Base-by-base conservation (phyloP, 345 rosid genomes). In the Salix brachista region DNA sequence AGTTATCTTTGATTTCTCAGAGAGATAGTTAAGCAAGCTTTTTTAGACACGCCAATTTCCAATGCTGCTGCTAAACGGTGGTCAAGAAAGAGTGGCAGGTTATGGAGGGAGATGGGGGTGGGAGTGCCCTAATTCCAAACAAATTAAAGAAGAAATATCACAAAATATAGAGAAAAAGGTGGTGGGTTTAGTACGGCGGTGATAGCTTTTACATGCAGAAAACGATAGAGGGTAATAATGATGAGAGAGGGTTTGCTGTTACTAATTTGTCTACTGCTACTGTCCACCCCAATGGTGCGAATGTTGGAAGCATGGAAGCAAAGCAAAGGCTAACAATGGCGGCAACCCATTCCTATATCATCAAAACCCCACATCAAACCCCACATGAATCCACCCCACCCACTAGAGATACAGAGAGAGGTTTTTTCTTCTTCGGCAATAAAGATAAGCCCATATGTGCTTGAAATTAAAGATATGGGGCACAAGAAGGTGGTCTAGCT, bases 271-370 rank as follows among this genome's bases (percentile, higher is more conserved):
- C 89, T 76, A 74, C 73, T 86, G 60, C 71, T 23, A 9, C 8
- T 23, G 11, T 26, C 8, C 19, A n/a, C 62, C 62, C 8, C 42
- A 67, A 68, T 73, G 90, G 86, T 87, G 88, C 88, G 92, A 89
- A 87, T 92, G 94, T 92, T 89, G 90, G 92, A 88, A 88, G 87
- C 89, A 92, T 87, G 92, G 97, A 92, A 86, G 92, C 97, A 90
- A 80, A 77, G 77, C 82, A 83, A 73, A 84, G 84, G 90, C 81
- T 80, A 75, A 79, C 82, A 87, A 82, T 84, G 91, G 92, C 89
- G 91, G 92, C 88, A 88, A 86, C 89, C 87, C 86, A 89, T 83
- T 18, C 28, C 65, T 19, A 1, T 74, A 36, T 77, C 75, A 73
- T 78, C 67, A 74, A 76, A 34, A 62, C 80, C 82, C 81, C 68